Percentiles rank a stretch among this genome's conserved stretches.
Conservation (phyloP, 192 early-diverging fungal genomes). For the Oehlia diaphana region DNA sequence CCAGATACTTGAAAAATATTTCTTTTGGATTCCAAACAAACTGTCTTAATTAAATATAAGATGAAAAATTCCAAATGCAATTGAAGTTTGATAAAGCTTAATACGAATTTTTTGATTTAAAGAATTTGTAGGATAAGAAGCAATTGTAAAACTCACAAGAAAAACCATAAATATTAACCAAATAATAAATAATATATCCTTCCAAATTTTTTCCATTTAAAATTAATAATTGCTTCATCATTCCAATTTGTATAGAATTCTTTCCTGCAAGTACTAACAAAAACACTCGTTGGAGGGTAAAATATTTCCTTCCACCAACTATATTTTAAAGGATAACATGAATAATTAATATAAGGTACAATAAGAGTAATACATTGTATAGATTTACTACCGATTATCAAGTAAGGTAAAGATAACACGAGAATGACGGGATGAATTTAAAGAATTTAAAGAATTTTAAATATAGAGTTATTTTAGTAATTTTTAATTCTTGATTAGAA, state of each 20-base stretch:
- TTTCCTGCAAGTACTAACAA: neutral
- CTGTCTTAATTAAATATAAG: constrained; percentile 14
- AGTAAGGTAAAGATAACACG: too few species aligned
- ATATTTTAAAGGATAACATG: neutral
- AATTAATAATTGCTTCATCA: constrained; percentile 16
- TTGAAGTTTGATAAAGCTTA: neutral
- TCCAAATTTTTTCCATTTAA: constrained; percentile 13
- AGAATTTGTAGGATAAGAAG: neutral
- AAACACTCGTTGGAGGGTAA: neutral
- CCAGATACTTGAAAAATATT: neutral
- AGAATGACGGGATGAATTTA: fast-evolving
- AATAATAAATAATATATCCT: neutral
- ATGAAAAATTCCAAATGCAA: neutral
- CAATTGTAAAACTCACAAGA: neutral
- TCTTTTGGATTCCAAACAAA: neutral
- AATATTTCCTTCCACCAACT: neutral
- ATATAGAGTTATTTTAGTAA: too few species aligned
- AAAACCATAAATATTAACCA: neutral
- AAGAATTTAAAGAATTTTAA: too few species aligned
- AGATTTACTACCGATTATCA: too few species aligned
- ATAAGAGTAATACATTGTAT: neutral
- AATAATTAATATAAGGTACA: neutral
- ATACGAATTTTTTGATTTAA: neutral
- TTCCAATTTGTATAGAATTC: constrained; percentile 6
- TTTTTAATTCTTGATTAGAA: too few species aligned